phyloP scores from a whole-genome alignment of 768 basidiomycete genomes.

The Boletus vermiculosoides region DNA sequence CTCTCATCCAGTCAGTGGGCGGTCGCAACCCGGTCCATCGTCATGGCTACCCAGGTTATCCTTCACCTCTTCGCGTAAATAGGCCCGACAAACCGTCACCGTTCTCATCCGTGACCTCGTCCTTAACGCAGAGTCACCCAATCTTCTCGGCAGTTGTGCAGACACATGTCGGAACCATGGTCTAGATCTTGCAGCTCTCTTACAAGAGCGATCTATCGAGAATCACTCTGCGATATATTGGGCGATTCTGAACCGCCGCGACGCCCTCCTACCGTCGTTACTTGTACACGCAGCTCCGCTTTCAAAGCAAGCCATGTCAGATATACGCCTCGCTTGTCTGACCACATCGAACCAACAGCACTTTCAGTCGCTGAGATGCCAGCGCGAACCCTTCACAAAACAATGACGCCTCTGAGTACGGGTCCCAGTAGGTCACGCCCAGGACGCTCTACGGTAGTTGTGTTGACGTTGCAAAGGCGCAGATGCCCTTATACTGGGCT shows the following conservation, averaged over 20 bases:
- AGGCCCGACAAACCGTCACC: constrained; percentile 53
- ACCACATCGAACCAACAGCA: constrained; percentile 22
- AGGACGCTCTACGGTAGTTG: too few species aligned
- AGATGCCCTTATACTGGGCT: constrained; percentile 46
- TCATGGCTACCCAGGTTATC: constrained; percentile 22
- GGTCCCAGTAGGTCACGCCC: constrained; percentile 7
- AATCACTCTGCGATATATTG: constrained; percentile 68
- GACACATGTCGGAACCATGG: constrained; percentile 53
- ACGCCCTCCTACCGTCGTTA: constrained; percentile 46
- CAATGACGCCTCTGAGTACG: constrained; percentile 14
- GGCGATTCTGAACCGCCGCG: constrained; percentile 59
- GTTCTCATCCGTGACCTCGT: constrained; percentile 58
- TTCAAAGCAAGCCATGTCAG: constrained; percentile 44
- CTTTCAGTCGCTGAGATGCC: constrained; percentile 26
- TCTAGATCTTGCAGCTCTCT: constrained; percentile 50
- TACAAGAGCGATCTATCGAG: constrained; percentile 66
- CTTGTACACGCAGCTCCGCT: constrained; percentile 52
- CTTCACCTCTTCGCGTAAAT: constrained; percentile 32
- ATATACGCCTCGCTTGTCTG: constrained; percentile 67
- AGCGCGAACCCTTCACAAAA: constrained; percentile 7
- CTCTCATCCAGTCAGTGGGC: background rate
- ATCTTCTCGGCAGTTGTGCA: constrained; percentile 42
- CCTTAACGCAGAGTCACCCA: constrained; percentile 18
- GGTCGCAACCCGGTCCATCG: background rate
- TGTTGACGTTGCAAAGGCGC: constrained; percentile 31